Evolutionary conservation across 495 filamentous ascomycete species (phyloP).

Genomic region (Pseudomonodictys pantanalensis): DNA sequence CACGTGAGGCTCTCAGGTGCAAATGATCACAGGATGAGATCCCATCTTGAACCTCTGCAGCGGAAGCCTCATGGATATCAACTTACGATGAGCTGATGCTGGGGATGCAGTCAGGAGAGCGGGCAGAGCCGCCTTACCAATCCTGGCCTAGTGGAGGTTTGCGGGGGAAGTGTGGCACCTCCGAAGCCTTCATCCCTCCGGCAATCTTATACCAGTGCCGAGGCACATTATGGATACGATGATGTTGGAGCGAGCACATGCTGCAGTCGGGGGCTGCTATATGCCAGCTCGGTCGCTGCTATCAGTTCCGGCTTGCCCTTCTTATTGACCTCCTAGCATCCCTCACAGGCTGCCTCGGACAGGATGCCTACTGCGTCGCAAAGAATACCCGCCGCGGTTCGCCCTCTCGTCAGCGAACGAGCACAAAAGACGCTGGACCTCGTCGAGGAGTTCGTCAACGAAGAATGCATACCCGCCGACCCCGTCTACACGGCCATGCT

Average conservation of each 20-base stretch:
- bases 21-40: too few species aligned
- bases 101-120: neutral
- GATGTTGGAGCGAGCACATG: neutral
- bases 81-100: too few species aligned
- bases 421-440: constrained; percentile 66
- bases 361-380: constrained; percentile 30
- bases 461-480: constrained; percentile 76
- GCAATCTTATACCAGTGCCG: constrained; percentile 19
- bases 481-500: constrained; percentile 70
- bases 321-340: neutral
- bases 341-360: neutral
- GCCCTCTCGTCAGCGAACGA: constrained; percentile 61
- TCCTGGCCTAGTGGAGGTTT: too few species aligned
- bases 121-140: neutral
- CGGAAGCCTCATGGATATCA: too few species aligned
- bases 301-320: constrained; percentile 4
- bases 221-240: constrained; percentile 12
- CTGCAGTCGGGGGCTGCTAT: too few species aligned
- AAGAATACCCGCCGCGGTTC: constrained; percentile 32
- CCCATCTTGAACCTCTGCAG: too few species aligned
- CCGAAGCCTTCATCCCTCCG: too few species aligned
- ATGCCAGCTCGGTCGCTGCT: neutral
- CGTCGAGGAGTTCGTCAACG: constrained; percentile 85
- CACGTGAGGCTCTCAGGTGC: too few species aligned
- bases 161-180: too few species aligned